These are phyloP conservation scores for Melastoma candidum DNA, from an alignment of 441 rosid species.

Conservation along the genomic window DNA sequence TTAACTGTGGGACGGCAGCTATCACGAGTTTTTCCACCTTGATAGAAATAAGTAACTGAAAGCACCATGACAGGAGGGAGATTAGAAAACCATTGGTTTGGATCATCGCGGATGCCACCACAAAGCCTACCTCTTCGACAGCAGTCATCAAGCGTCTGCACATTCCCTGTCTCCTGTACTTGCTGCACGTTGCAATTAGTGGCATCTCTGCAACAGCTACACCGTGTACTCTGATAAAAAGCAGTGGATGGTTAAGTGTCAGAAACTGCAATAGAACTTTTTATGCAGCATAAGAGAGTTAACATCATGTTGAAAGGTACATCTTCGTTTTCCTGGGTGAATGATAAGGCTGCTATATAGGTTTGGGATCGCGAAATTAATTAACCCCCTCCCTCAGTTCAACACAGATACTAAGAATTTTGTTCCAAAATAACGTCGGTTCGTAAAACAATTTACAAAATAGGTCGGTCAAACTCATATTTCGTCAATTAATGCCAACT, in stretches of 20 bases:
- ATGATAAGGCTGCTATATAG: too few relatives aligned
- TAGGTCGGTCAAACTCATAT: too few relatives aligned
- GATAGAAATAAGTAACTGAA: constrained; percentile 62
- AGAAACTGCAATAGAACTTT: too few relatives aligned
- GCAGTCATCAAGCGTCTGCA: constrained; percentile 69
- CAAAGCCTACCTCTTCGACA: constrained; percentile 64
- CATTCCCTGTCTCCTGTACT: constrained; percentile 88
- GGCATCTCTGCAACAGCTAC: constrained; percentile 90
- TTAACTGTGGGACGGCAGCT: constrained; percentile 76
- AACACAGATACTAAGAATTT: too few relatives aligned
- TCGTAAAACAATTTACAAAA: too few relatives aligned
- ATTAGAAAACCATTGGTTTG: not conserved
- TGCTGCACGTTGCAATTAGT: constrained; percentile 91
- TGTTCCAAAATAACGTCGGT: too few relatives aligned
- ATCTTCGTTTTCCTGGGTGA: too few relatives aligned
- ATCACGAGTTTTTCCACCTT: constrained; percentile 85
- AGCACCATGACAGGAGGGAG: constrained; percentile 12
- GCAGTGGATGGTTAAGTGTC: too few relatives aligned
- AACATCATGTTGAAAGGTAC: not conserved
- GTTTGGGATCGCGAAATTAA: too few relatives aligned
- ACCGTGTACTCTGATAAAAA: constrained; percentile 63
- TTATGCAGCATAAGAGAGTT: not conserved
- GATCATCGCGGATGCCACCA: not conserved
- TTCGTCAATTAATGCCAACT: too few relatives aligned
- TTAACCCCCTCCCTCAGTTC: too few relatives aligned